A percentile compares a stretch with the other conserved stretches of the same genome.
Evolutionary conservation across 352 stramenopile species (phyloP).

Genomic region (Globisporangium okanoganense): DNA sequence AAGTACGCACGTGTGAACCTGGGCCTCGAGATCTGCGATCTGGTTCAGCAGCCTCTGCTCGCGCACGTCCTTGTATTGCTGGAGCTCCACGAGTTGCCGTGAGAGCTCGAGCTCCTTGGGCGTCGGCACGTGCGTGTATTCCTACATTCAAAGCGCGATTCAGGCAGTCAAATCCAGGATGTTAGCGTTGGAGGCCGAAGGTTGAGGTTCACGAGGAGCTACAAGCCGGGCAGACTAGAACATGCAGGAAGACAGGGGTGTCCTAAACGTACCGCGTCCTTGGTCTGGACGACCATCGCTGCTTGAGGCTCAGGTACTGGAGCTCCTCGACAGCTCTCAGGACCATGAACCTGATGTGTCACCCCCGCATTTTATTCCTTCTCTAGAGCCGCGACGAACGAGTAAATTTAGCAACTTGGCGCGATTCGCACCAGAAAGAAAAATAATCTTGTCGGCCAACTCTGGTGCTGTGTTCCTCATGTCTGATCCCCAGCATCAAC

Average conservation of each 20-base stretch:
- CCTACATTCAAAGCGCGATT: constrained; percentile 19
- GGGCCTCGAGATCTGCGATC: constrained; percentile 60
- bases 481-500: not conserved
- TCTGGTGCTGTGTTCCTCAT: not conserved
- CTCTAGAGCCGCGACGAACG: too few species aligned
- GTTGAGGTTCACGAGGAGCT: too few species aligned
- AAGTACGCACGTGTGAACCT: constrained; percentile 65
- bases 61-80: constrained; percentile 64
- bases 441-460: not conserved
- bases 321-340: not conserved
- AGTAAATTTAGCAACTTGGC: constrained; percentile 1
- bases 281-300: constrained; percentile 7
- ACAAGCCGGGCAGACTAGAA: too few species aligned
- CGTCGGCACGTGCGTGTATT: constrained; percentile 67
- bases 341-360: too few species aligned
- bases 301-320: not conserved
- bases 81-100: constrained; percentile 53
- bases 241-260: too few species aligned
- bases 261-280: constrained; percentile 8
- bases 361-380: too few species aligned
- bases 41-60: constrained; percentile 57
- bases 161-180: not conserved
- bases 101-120: constrained; percentile 72
- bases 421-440: not conserved
- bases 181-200: not conserved